Evolutionary conservation across 2,329 filamentous ascomycete species (phyloP), one percentile per base, ranked within the genome.

Genomic region (Pseudocercospora pini-densiflorae): DNA sequence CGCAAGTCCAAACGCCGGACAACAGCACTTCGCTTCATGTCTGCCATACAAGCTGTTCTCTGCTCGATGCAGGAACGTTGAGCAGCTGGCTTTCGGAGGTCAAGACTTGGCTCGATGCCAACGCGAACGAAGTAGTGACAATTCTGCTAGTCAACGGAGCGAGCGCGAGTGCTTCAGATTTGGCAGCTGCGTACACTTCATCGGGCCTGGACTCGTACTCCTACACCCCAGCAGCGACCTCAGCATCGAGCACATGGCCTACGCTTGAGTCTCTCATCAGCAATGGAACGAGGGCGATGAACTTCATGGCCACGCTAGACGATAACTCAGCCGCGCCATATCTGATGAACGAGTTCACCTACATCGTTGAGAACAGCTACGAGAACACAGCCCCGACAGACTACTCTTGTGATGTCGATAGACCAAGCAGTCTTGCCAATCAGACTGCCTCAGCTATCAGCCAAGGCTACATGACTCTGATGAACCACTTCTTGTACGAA

Each of bases 71-170:
- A 1, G 90, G 89, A 0, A 76, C 84, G 0, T 79, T 92, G 19
- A 77, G 81, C 8, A 71, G 77, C 4, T 91, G 86, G 71, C 79
- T 92, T n/a, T 59, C 73, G 10, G 84, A 83, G 12, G 79, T 92
- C 70, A 88, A 87, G 74, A 78, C 75, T 0, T 92, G 88, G 85
- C 79, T 92, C 69, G 85, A 87, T 58, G 77, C 70, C 14, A 83
- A 91, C 69, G 92, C 93, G 0, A 93, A 92, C 79, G 94, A 97
- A 71, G 91, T 97, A 1, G 87, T 97, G 19, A 94, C 92, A 0
- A 89, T 97, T 68, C 83, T 97, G 21, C 88, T 97, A 45, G 92
- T 90, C 63, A 97, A 97, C 77, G 81, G 80, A 4, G 89, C 91
- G 66, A 79, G 78, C 55, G 86, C 86, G 58, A 73, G 83, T 55